Evolutionary conservation across 768 basidiomycete species (phyloP).

Genomic region (Guyanaporus albipodus): DNA sequence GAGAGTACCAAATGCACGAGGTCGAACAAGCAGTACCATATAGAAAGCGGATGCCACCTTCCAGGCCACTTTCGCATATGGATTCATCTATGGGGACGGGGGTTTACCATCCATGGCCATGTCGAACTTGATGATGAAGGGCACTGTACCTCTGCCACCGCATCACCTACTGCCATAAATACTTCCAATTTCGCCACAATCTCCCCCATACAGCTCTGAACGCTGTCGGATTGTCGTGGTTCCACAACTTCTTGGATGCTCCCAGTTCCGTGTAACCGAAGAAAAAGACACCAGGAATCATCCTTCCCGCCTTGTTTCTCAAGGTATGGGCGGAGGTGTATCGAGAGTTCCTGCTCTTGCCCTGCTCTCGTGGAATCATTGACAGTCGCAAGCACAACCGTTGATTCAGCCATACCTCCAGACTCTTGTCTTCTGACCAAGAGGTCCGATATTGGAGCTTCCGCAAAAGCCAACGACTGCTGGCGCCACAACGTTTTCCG

Average conservation of each 20-base stretch:
- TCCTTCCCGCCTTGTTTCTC: background rate
- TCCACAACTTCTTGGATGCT: background rate
- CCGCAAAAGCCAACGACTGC: constrained; percentile 14
- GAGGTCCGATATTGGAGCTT: constrained; percentile 17
- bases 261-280: constrained; percentile 16
- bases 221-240: background rate
- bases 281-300: constrained; percentile 18
- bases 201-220: constrained; percentile 18
- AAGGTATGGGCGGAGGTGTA: constrained; percentile 14
- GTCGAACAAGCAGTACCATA: constrained; percentile 10
- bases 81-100: constrained; percentile 18
- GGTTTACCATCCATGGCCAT: background rate
- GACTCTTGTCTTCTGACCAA: constrained; percentile 4
- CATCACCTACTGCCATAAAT: constrained; percentile 24
- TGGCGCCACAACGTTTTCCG: constrained; percentile 15
- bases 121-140: background rate
- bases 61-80: constrained; percentile 28
- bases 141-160: constrained; percentile 17
- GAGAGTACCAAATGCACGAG: background rate
- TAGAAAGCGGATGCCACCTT: constrained; percentile 27
- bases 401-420: constrained; percentile 2
- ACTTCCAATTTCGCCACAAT: constrained; percentile 23
- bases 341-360: constrained; percentile 8
- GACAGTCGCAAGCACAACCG: background rate
- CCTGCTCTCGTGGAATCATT: constrained; percentile 4